Percentiles rank a stretch among this genome's conserved stretches.
These are phyloP conservation scores for Gryganskiella cystojenkinii DNA, from an alignment of 192 early-diverging fungal species.

Conservation along the genomic window DNA sequence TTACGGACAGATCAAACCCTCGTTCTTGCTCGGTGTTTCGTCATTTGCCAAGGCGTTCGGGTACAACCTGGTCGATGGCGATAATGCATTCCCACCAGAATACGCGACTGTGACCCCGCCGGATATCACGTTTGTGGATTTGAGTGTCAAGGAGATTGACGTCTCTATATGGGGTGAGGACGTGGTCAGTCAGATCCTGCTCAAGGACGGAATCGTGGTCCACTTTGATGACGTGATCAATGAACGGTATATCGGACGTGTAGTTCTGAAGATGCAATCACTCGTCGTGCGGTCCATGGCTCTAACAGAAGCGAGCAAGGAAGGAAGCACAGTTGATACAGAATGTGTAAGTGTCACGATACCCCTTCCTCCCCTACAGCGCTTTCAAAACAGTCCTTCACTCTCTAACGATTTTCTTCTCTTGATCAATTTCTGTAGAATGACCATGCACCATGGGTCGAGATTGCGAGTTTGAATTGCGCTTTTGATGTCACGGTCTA, in stretches of 20 bases:
- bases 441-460: constrained; percentile 65
- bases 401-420: background rate
- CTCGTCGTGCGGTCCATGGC: constrained; percentile 65
- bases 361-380: no score
- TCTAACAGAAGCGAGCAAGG: constrained; percentile 29
- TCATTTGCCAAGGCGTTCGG: constrained; percentile 67
- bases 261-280: constrained; percentile 67
- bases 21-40: constrained; percentile 63
- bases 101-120: constrained; percentile 55
- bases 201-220: constrained; percentile 69
- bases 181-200: constrained; percentile 55
- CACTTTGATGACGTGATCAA: constrained; percentile 76
- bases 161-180: constrained; percentile 69
- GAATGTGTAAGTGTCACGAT: constrained; percentile 49
- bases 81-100: constrained; percentile 69
- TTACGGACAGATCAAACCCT: constrained; percentile 71
- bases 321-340: constrained; percentile 8
- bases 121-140: constrained; percentile 71
- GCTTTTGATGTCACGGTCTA: constrained; percentile 69
- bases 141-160: constrained; percentile 64
- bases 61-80: constrained; percentile 74
- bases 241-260: constrained; percentile 61
- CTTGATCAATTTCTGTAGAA: constrained; percentile 9
- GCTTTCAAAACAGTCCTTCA: no score
- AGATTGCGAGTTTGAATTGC: constrained; percentile 70